Evolutionary conservation across 352 stramenopile species (phyloP).

Genomic region (Pythium brachiatum): DNA sequence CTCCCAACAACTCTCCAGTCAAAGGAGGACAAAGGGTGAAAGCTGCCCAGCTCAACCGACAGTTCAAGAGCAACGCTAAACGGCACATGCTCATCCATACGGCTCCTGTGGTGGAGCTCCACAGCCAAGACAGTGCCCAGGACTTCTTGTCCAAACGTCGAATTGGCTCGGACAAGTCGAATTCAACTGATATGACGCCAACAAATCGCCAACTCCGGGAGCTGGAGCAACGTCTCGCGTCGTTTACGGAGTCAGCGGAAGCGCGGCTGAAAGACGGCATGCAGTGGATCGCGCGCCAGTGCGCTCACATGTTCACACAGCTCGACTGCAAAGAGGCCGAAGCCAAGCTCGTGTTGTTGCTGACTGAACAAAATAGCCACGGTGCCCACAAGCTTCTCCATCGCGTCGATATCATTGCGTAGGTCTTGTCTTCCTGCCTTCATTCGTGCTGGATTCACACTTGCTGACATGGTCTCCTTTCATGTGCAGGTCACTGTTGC

Average conservation of each 20-base stretch:
- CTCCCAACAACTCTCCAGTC: background rate
- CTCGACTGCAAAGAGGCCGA: constrained; percentile 57
- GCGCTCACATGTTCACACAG: constrained; percentile 57
- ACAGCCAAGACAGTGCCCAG: background rate
- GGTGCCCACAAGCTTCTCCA: constrained; percentile 6
- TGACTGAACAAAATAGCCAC: constrained; percentile 37
- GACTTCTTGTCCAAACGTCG: background rate
- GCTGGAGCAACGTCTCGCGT: constrained; percentile 13
- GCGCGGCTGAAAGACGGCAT: constrained; percentile 41
- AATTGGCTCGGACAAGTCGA: background rate
- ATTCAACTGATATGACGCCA: constrained; percentile 12
- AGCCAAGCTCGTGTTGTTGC: constrained; percentile 33
- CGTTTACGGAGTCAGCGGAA: constrained; percentile 30
- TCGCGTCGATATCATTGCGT: constrained; percentile 8
- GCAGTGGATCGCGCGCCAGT: constrained; percentile 56
- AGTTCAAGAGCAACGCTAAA: constrained; percentile 38
- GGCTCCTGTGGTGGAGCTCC: constrained; percentile 23
- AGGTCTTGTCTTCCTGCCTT: background rate
- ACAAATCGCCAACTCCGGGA: constrained; percentile 19
- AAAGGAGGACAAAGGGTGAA: background rate
- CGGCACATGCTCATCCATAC: constrained; percentile 37
- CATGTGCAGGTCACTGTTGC: constrained; percentile 2
- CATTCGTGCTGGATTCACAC: background rate
- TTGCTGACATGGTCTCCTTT: background rate
- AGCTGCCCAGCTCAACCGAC: constrained; percentile 12